phyloP scores from a whole-genome alignment of 768 basidiomycete species.

The Fibroporia radiculosa region DNA sequence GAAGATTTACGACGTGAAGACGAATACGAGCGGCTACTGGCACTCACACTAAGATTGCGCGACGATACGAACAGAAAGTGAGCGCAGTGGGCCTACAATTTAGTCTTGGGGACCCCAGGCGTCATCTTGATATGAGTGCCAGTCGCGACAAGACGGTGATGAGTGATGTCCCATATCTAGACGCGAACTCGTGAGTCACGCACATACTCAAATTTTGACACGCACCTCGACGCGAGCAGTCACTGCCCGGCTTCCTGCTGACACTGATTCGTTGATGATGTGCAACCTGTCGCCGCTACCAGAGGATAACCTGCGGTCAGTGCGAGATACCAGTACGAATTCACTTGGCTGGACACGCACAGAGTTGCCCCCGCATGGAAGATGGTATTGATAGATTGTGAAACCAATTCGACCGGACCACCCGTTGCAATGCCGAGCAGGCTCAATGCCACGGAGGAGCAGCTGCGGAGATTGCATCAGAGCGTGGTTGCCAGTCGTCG shows the following conservation, averaged over 20 bases:
- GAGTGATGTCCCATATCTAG: slow-evolving; percentile 16
- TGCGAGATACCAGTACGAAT: background rate
- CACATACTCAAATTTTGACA: background rate
- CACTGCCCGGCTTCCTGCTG: slow-evolving; percentile 10
- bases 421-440: slow-evolving; percentile 6
- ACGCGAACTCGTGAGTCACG: background rate
- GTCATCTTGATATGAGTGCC: slow-evolving; percentile 16
- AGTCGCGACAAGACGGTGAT: slow-evolving; percentile 9
- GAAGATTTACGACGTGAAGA: background rate
- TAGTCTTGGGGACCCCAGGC: slow-evolving; percentile 3
- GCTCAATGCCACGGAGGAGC: slow-evolving; percentile 11
- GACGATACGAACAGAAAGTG: no score
- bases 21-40: no score
- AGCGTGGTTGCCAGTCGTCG: background rate
- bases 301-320: background rate
- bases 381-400: slow-evolving; percentile 13
- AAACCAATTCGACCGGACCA: slow-evolving; percentile 10
- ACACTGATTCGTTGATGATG: slow-evolving; percentile 9
- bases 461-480: slow-evolving; percentile 3
- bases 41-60: no score
- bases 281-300: slow-evolving; percentile 11
- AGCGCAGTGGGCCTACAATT: no score
- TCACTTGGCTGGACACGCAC: background rate
- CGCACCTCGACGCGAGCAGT: slow-evolving; percentile 13
- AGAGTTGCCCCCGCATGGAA: slow-evolving; percentile 9